Base-by-base conservation (phyloP, 192 early-diverging fungal species). In the Funneliformis geosporum region DNA sequence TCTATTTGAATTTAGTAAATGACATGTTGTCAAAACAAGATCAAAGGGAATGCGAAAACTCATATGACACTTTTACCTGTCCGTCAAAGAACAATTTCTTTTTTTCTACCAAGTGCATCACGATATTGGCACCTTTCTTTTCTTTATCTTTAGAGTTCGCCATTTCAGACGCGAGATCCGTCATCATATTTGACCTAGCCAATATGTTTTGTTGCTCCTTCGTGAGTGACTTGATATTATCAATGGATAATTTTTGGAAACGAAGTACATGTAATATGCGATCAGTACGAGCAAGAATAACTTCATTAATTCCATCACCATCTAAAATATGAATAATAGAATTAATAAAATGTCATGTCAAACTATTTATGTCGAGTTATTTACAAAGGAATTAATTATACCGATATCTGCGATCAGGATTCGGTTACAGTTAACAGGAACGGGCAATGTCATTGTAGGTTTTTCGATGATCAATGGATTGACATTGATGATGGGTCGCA, bases 341-440 rank as follows among this genome's bases (percentile, higher is more conserved):
- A 27, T 43, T 27, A 44, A 9, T 66, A 18, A n/a, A n/a, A 78
- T 61, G 1, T 42, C 4, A 33, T 1, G 8, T 40, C 44, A 10
- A 7, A 11, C 73, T 40, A 10, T 21, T 27, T n/a, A 40, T 8
- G 0, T 42, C 46, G 16, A 43, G 16, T 14, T 62, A 18, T 69
- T 6, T 61, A 62, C 4, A 47, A 33, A 50, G 7, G 25, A 14
- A 14, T 16, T 55, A 6, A 6, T 62, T 55, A 39, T 82, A 88
- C 87, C 88, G 23, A 90, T 88, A 74, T 90, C 89, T 5, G 87
- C 87, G 79, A 90, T 90, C 9, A 87, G 66, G 4, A 86, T 85
- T 40, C 85, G 80, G 59, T 90, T 90, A 39, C 88, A 87, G 79
- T 90, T 90, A 66, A 90, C 87, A 42, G 89, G 89, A 2, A 90